Evolutionary conservation across 2,329 filamentous ascomycete genomes (phyloP).

Genomic region (Hirsutella thompsonii): DNA sequence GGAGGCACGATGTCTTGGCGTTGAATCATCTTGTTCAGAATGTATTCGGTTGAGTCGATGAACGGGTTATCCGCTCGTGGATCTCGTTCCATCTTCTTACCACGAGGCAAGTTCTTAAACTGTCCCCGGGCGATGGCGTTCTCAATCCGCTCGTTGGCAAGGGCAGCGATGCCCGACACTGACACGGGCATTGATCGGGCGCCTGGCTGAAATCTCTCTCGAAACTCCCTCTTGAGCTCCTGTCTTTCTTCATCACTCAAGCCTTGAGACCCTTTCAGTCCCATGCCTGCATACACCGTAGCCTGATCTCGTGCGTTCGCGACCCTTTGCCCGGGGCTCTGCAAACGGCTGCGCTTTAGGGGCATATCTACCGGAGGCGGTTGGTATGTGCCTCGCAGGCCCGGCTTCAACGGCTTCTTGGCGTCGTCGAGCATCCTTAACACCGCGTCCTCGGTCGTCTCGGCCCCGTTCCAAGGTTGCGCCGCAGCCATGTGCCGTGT

Average conservation of each 20-base stretch:
- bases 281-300: conserved; percentile 33
- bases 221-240: conserved; percentile 57
- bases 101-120: conserved; percentile 72
- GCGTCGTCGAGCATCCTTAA: conserved; percentile 78
- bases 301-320: conserved; percentile 46
- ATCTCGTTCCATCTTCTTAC: conserved; percentile 70
- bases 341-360: conserved; percentile 23
- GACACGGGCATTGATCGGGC: conserved; percentile 64
- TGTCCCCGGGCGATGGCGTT: conserved; percentile 86
- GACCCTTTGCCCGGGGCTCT: conserved; percentile 31
- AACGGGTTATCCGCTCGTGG: conserved; percentile 75
- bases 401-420: conserved; percentile 51
- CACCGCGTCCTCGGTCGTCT: conserved; percentile 61
- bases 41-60: conserved; percentile 91
- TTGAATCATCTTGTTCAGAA: conserved; percentile 98
- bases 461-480: conserved; percentile 65
- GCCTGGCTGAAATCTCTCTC: conserved; percentile 65
- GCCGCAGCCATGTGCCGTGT: conserved; percentile 56
- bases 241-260: conserved; percentile 62
- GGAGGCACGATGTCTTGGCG: conserved; percentile 90
- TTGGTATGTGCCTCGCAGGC: conserved; percentile 31
- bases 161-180: conserved; percentile 61
- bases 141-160: conserved; percentile 88
- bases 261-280: conserved; percentile 32
- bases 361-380: conserved; percentile 40